Evolutionary conservation across 768 basidiomycete species (phyloP).

Genomic region (Daedalea quercina): DNA sequence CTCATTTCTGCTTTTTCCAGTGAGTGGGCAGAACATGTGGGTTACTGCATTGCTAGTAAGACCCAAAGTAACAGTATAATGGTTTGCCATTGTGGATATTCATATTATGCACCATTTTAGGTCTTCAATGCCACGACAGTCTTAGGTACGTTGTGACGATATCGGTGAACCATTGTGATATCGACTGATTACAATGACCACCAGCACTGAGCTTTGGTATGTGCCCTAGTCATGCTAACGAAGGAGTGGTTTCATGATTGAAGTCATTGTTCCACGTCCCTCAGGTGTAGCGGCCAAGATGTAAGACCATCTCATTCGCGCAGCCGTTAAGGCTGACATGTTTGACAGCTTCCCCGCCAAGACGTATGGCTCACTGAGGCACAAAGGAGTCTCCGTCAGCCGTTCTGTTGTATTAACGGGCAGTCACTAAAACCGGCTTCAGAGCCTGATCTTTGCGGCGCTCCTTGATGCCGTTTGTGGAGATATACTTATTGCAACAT

Average conservation of each 20-base stretch:
- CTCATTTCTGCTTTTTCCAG: background rate
- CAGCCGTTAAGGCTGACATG: background rate
- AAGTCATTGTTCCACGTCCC: too few species aligned
- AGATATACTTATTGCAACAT: background rate
- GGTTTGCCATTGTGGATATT: too few species aligned
- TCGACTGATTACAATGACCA: background rate
- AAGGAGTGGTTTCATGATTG: too few species aligned
- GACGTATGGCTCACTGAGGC: background rate
- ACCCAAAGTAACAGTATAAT: too few species aligned
- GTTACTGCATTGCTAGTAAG: slow-evolving; percentile 13
- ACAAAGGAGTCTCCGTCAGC: background rate
- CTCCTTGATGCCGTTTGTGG: background rate
- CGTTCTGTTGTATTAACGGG: too few species aligned
- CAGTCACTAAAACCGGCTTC: background rate
- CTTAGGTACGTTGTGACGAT: background rate
- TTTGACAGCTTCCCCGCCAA: background rate
- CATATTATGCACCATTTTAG: too few species aligned
- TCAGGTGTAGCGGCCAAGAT: background rate
- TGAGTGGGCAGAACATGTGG: slow-evolving; percentile 15
- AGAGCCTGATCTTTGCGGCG: background rate
- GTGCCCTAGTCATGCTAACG: too few species aligned
- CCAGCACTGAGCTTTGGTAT: too few species aligned
- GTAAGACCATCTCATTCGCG: background rate
- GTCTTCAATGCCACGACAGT: background rate
- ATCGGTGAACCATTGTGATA: background rate